A percentile compares a stretch with the other conserved stretches of the same genome.
Conservation (phyloP, 164 flowering plant species). For the Litsea cubeba region DNA sequence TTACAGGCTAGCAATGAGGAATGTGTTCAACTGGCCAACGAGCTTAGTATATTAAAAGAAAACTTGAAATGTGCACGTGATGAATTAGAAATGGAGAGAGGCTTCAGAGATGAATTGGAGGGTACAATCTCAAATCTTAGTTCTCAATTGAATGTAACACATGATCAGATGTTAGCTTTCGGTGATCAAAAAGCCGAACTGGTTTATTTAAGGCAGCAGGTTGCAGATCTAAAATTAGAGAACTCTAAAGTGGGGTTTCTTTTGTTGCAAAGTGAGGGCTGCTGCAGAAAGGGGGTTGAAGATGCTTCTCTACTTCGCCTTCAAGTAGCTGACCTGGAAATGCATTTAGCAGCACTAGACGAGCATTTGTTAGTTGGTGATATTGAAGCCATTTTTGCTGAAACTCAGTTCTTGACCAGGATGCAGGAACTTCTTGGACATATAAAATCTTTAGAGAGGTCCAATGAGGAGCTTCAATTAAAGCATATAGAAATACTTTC, state of each 20-base stretch:
- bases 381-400: constrained; percentile 36
- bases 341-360: constrained; percentile 37
- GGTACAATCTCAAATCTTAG: constrained; percentile 37
- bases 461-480: constrained; percentile 33
- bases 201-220: constrained; percentile 34
- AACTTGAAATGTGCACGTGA: constrained; percentile 30
- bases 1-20: constrained; percentile 45
- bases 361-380: constrained; percentile 48
- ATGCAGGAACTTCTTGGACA: constrained; percentile 39
- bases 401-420: constrained; percentile 36
- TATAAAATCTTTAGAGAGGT: constrained; percentile 27
- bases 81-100: constrained; percentile 49
- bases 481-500: constrained; percentile 39
- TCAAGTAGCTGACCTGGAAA: constrained; percentile 34
- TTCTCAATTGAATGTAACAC: constrained; percentile 39
- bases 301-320: constrained; percentile 25
- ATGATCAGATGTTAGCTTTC: constrained; percentile 33
- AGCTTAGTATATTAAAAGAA: constrained; percentile 39
- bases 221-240: constrained; percentile 46
- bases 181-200: constrained; percentile 43
- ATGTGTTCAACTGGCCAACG: constrained; percentile 37
- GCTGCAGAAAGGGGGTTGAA: constrained; percentile 25
- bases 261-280: constrained; percentile 26
- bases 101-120: constrained; percentile 39
- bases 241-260: constrained; percentile 31